These are phyloP conservation scores for Globisporangium mamillatum DNA, from an alignment of 352 stramenopile genomes.

Conservation along the genomic window DNA sequence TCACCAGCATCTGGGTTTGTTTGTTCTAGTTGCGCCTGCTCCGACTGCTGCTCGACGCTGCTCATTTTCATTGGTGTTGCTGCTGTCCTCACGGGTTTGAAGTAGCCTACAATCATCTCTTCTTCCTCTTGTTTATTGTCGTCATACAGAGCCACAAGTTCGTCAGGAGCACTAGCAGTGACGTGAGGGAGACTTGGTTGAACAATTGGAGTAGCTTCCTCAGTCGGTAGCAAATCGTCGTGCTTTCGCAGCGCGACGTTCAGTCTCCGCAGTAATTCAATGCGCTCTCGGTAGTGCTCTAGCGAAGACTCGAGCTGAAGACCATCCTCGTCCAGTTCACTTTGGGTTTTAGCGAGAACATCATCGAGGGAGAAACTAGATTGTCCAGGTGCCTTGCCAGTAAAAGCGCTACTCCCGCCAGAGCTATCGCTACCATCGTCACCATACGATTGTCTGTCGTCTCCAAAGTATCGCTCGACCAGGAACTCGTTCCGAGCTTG, in stretches of 20 bases:
- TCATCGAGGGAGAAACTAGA: not conserved
- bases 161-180: not conserved
- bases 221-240: slow-evolving; percentile 11
- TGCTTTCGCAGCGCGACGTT: slow-evolving; percentile 33
- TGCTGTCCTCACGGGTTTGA: slow-evolving; percentile 16
- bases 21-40: not conserved
- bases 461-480: slow-evolving; percentile 46
- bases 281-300: slow-evolving; percentile 32
- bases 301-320: slow-evolving; percentile 11
- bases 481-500: slow-evolving; percentile 39
- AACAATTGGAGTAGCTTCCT: not conserved
- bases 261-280: slow-evolving; percentile 32
- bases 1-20: not conserved
- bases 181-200: not conserved
- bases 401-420: not conserved
- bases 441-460: slow-evolving; percentile 7
- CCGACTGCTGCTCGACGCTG: not conserved
- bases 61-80: not conserved
- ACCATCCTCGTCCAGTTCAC: not conserved
- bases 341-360: not conserved
- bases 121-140: slow-evolving; percentile 10
- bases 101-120: slow-evolving; percentile 44
- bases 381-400: not conserved
- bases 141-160: not conserved
- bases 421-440: slow-evolving; percentile 13